Conservation (phyloP, 2,329 filamentous ascomycete species). For the Plectosphaerella sp. region DNA sequence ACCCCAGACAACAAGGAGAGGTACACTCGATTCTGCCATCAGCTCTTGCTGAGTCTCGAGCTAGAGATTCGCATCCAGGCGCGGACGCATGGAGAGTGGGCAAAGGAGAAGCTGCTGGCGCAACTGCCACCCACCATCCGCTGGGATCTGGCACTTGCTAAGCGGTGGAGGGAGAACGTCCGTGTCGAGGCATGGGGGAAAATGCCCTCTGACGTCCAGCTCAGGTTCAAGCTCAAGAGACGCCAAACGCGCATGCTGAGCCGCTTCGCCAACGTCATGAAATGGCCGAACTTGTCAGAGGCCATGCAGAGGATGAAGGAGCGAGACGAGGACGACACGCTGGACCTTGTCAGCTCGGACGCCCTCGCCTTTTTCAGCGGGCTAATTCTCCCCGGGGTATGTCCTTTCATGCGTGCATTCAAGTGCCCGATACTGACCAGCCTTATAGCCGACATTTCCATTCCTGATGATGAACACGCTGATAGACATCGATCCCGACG, state of each 20-base stretch:
- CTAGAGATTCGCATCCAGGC: slow-evolving; percentile 67
- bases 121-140: slow-evolving; percentile 67
- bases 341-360: slow-evolving; percentile 62
- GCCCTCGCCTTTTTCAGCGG: slow-evolving; percentile 76
- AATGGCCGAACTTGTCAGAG: slow-evolving; percentile 69
- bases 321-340: slow-evolving; percentile 50
- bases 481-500: slow-evolving; percentile 69
- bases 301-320: slow-evolving; percentile 60
- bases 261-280: slow-evolving; percentile 66
- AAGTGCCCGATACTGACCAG: slow-evolving; percentile 1
- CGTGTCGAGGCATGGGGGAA: slow-evolving; percentile 57
- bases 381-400: slow-evolving; percentile 64
- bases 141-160: slow-evolving; percentile 69
- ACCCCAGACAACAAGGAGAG: slow-evolving; percentile 48
- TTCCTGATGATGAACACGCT: slow-evolving; percentile 77
- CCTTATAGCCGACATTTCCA: slow-evolving; percentile 51
- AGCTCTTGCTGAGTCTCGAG: slow-evolving; percentile 70
- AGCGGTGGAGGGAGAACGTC: slow-evolving; percentile 68
- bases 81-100: slow-evolving; percentile 53
- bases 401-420: slow-evolving; percentile 17
- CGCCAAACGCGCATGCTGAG: slow-evolving; percentile 65
- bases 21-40: slow-evolving; percentile 69
- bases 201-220: slow-evolving; percentile 49
- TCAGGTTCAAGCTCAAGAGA: slow-evolving; percentile 61
- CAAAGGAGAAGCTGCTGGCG: slow-evolving; percentile 59